phyloP scores from a whole-genome alignment of 352 stramenopile genomes.

The Phytopythium ostracodes region DNA sequence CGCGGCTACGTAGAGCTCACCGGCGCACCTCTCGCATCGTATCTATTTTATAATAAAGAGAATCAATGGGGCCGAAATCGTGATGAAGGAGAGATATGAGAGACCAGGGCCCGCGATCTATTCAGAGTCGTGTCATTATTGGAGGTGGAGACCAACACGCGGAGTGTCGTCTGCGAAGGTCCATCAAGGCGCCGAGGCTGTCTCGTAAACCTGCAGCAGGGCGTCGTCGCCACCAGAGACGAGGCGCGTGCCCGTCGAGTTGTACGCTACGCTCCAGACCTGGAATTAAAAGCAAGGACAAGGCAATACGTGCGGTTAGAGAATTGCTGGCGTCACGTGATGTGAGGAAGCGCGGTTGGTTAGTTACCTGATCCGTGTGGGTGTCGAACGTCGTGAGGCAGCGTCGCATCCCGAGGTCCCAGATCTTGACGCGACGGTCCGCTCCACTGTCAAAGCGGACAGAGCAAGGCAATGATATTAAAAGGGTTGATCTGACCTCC shows the following conservation, averaged over 20 bases:
- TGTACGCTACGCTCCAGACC: conserved; percentile 92
- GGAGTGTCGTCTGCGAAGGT: background rate
- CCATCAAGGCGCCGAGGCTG: conserved; percentile 32
- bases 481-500: too few relatives aligned
- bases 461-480: conserved; percentile 2
- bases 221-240: conserved; percentile 89
- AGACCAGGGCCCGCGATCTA: conserved; percentile 4
- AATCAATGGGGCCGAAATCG: background rate
- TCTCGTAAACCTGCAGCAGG: conserved; percentile 89
- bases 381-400: conserved; percentile 89
- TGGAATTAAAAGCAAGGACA: conserved; percentile 9
- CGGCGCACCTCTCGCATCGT: background rate
- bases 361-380: conserved; percentile 82
- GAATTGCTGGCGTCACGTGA: background rate
- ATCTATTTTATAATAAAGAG: conserved; percentile 2
- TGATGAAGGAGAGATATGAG: background rate
- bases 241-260: conserved; percentile 72
- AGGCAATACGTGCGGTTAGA: conserved; percentile 5
- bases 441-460: conserved; percentile 38
- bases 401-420: conserved; percentile 84
- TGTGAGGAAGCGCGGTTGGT: conserved; percentile 1
- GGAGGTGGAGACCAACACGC: background rate
- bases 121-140: background rate
- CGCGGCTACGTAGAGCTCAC: background rate
- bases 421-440: conserved; percentile 91